Base-by-base conservation (phyloP, 768 basidiomycete genomes). In the Xerocomellus amylosporus region DNA sequence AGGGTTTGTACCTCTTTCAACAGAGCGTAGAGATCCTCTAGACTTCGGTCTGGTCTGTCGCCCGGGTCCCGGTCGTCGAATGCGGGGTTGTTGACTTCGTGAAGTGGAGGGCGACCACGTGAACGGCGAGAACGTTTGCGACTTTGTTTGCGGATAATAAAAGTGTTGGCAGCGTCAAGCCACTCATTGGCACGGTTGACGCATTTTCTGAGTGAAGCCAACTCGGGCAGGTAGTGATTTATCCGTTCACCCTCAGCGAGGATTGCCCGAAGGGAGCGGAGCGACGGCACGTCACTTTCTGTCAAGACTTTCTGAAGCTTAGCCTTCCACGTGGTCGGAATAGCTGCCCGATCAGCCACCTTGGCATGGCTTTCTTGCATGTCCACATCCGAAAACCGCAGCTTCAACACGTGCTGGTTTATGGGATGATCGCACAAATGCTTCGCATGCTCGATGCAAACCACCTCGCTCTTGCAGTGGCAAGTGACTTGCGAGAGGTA, bases 401-500 rank as follows among this genome's bases (percentile, higher is more conserved):
- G 85, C 45, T 90, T 85, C 48, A 98, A 73, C 26, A 79, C 79
- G 38, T 84, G 79, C 54, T 84, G 78, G 65, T 70, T 75, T 68
- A 69, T 77, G 14, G 75, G 63, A 65, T 86, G 86, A 45, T 74
- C 81, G 74, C 95, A 98, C 17, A 96, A 79, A 20, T 86, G 75
- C 34, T 87, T 77, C 30, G 80, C 80, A 72, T 98, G 96, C 53
- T 95, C 89, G 46, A 90, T 81, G 69, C 97, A 99, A 13, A 86
- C 84, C 33, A 96, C 85, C 58, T 85, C 82, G 49, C 72, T 81
- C 40, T 86, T 86, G 77, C 93, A 94, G 31, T 75, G 74, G 68
- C 93, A 94, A 53, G 83, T 86, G 66, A 98, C 78, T 65, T 97
- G 95, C 2, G 97, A 94, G 39, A 99, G 83, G 70, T 97, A 98